Base-by-base conservation (phyloP, 441 rosid species). In the Flueggea neowawraea region DNA sequence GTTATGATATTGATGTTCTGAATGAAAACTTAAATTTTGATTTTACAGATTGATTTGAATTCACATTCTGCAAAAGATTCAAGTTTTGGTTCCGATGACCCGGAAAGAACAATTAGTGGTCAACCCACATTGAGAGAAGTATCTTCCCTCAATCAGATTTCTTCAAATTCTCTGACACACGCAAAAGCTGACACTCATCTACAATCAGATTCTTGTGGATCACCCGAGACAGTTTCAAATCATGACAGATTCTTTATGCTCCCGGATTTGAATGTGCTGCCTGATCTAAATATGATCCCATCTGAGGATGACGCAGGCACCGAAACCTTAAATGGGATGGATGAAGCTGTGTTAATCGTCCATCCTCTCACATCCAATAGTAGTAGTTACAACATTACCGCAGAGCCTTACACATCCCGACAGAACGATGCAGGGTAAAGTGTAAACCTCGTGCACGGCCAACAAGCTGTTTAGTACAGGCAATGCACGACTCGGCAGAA, bases 261-360 rank as follows among this genome's bases (percentile, higher is more conserved):
- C 3, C 91, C 92, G 16, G 96, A 89, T 83, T 76, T 89, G 28
- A 89, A 89, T 67, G 33, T 61, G 73, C 64, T 73, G 3, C 93
- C 95, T 16, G 98, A 92, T 82, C 77, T 92, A 31, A 92, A 92
- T 58, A 77, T 85, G 85, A 73, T 63, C 75, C 91, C 91, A 31
- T 58, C 69, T 0, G 86, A 79, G 32, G 88, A 58, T 31, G 91
- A 82, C 33, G 48, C 66, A 5, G n/a, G 75, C 31, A 54, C 65
- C 0, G 77, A 77, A 43, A 64, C 65, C 58, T 60, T 71, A 48
- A 66, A 64, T 13, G 77, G 82, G 56, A 57, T 61, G 58, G 81
- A 77, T 78, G 76, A 78, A 14, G 73, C 58, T 12, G 12, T 43
- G 51, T 10, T 5, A 28, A 58, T 11, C 32, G 10, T 31, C 54